phyloP scores from a whole-genome alignment of 2,329 filamentous ascomycete genomes.

The Ophiostoma perfectum region DNA sequence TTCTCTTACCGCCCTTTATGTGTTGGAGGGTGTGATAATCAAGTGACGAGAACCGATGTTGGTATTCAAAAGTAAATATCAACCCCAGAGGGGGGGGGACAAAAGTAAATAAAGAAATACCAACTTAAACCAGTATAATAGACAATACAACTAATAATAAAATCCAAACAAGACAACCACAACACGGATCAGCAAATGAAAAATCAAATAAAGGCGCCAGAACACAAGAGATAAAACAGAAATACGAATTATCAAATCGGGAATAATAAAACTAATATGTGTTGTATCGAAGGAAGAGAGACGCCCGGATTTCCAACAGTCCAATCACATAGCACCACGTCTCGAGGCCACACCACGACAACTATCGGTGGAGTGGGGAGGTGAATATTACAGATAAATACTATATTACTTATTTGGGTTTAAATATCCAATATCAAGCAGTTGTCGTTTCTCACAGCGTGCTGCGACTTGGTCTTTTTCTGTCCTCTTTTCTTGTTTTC shows the following conservation, averaged over 20 bases:
- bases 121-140: background rate
- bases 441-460: no score
- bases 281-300: slow-evolving; percentile 13
- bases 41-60: background rate
- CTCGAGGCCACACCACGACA: slow-evolving; percentile 24
- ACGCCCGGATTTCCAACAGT: slow-evolving; percentile 8
- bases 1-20: background rate
- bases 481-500: background rate
- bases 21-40: slow-evolving; percentile 1
- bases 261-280: slow-evolving; percentile 1
- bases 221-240: background rate
- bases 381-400: background rate
- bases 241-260: background rate
- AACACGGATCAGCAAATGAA: background rate
- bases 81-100: background rate
- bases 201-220: background rate
- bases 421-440: background rate
- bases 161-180: background rate
- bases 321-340: slow-evolving; percentile 27
- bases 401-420: background rate
- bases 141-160: background rate
- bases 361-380: slow-evolving; percentile 17
- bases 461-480: no score
- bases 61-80: no score
- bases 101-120: background rate